phyloP scores from a whole-genome alignment of 2,329 filamentous ascomycete genomes.

The Ophiosphaerella herpotricha region DNA sequence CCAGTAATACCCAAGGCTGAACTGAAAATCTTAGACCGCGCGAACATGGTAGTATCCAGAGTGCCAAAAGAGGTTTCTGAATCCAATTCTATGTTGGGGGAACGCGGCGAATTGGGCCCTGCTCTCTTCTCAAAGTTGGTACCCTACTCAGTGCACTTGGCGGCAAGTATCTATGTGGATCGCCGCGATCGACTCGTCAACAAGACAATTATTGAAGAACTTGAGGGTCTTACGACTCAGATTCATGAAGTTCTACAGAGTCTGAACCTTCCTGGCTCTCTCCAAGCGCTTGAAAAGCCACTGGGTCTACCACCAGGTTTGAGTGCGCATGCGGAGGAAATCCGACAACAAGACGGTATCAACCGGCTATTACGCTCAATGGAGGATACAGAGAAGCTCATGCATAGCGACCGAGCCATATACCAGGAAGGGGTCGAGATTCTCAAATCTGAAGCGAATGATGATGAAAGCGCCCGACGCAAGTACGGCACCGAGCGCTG shows the following conservation, averaged over 20 bases:
- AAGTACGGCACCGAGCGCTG: conserved; percentile 90
- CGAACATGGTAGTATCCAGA: conserved; percentile 82
- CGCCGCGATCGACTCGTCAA: conserved; percentile 88
- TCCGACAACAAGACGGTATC: conserved; percentile 86
- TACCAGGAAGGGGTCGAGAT: conserved; percentile 84
- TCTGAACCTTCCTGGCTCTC: conserved; percentile 84
- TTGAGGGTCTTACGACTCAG: conserved; percentile 79
- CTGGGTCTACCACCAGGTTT: conserved; percentile 84
- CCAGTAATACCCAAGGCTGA: conserved; percentile 87
- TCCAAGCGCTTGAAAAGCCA: conserved; percentile 94
- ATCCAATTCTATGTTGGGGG: conserved; percentile 78
- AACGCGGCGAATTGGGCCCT: conserved; percentile 78
- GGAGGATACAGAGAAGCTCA: conserved; percentile 88
- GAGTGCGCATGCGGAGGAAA: conserved; percentile 89
- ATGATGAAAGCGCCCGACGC: conserved; percentile 74
- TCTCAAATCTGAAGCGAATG: conserved; percentile 77
- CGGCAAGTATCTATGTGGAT: conserved; percentile 93
- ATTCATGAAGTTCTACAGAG: conserved; percentile 80
- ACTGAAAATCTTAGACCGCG: conserved; percentile 81
- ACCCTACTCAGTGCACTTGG: conserved; percentile 92
- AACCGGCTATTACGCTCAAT: conserved; percentile 78
- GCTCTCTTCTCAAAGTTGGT: conserved; percentile 90
- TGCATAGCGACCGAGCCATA: conserved; percentile 73
- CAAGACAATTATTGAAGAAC: conserved; percentile 80
- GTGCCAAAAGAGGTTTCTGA: conserved; percentile 81